phyloP scores from a whole-genome alignment of 345 rosid genomes.

The Carallia brachiata region DNA sequence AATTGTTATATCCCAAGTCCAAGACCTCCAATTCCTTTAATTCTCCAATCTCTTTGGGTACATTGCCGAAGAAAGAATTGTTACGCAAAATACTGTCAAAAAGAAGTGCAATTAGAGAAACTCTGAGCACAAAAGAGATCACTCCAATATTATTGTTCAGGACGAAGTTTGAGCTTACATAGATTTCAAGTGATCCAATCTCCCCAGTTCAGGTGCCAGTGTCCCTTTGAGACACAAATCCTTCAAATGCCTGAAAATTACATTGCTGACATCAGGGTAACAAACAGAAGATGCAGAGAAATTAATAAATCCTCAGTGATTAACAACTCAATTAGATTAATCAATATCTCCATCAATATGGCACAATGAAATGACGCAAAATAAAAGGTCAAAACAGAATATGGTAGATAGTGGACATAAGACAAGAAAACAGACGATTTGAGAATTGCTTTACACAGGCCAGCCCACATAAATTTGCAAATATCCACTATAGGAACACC shows the following conservation, averaged over 20 bases:
- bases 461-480: not conserved
- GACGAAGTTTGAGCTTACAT: slow-evolving; percentile 47
- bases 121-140: not conserved
- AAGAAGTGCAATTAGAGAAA: slow-evolving; percentile 7
- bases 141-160: not conserved
- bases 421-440: not conserved
- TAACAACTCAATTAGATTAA: not conserved
- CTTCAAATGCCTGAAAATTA: slow-evolving; percentile 52
- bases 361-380: not conserved
- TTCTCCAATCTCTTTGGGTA: slow-evolving; percentile 69
- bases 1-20: slow-evolving; percentile 83
- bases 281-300: not conserved
- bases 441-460: not conserved
- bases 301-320: not conserved
- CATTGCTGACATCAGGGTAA: slow-evolving; percentile 12
- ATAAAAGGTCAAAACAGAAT: too few relatives aligned
- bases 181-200: slow-evolving; percentile 54
- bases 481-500: not conserved
- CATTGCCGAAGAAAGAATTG: slow-evolving; percentile 65
- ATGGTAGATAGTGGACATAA: not conserved
- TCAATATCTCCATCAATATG: not conserved
- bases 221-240: slow-evolving; percentile 78
- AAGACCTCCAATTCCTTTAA: slow-evolving; percentile 68
- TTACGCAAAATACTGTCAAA: slow-evolving; percentile 65
- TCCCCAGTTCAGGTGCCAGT: slow-evolving; percentile 68